A percentile compares a stretch with the other conserved stretches of the same genome.
These are phyloP conservation scores for Plenodomus biglobosus DNA, from an alignment of 2,329 filamentous ascomycete species.

Conservation along the genomic window DNA sequence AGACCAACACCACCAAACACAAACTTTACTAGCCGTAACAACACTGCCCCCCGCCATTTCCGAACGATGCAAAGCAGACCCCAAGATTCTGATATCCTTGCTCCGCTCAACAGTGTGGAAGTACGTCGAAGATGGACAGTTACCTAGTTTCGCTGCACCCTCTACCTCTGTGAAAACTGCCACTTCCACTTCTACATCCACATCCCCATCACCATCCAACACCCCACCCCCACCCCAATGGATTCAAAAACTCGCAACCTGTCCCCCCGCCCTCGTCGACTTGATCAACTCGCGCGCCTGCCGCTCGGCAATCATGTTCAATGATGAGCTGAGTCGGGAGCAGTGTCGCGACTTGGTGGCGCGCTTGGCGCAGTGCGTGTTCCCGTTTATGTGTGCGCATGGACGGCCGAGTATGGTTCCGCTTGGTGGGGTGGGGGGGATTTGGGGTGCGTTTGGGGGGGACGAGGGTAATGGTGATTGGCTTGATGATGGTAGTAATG, in stretches of 20 bases:
- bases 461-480: not conserved
- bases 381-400: constrained; percentile 84
- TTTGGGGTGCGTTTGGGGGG: constrained; percentile 10
- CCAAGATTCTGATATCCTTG: constrained; percentile 70
- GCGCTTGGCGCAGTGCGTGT: constrained; percentile 63
- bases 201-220: no score
- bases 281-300: constrained; percentile 76
- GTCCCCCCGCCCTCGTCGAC: constrained; percentile 74
- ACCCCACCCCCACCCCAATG: no score
- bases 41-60: constrained; percentile 70
- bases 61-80: constrained; percentile 74
- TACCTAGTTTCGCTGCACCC: not conserved
- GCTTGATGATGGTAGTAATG: constrained; percentile 8
- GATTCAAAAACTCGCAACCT: constrained; percentile 68
- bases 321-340: constrained; percentile 62
- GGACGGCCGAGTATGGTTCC: constrained; percentile 60
- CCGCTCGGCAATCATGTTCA: constrained; percentile 83
- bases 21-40: constrained; percentile 51
- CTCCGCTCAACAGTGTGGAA: constrained; percentile 75
- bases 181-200: not conserved
- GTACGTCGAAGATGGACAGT: constrained; percentile 35
- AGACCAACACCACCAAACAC: constrained; percentile 9
- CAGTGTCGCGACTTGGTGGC: constrained; percentile 63
- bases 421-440: constrained; percentile 42
- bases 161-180: not conserved